Percentiles rank a stretch among this genome's conserved stretches.
Conservation (phyloP, 2,329 filamentous ascomycete species). For the Neocatenulostroma microsporum region DNA sequence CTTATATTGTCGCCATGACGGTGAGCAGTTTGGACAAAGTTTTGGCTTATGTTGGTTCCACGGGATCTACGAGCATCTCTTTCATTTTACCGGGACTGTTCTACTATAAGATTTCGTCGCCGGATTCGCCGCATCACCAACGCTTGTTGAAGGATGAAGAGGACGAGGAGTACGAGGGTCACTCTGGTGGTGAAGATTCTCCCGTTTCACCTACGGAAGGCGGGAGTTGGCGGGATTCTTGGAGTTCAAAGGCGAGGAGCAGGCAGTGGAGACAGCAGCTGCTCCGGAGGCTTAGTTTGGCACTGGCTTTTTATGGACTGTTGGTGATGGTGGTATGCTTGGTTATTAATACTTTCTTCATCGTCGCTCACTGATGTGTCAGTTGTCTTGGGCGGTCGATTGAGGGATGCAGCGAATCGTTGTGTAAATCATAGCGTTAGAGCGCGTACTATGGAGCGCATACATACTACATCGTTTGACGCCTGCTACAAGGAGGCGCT, state of each 20-base stretch:
- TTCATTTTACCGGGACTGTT: slow-evolving; percentile 95
- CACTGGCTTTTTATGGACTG: slow-evolving; percentile 71
- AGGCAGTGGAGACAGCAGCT: slow-evolving; percentile 53
- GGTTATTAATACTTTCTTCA: slow-evolving; percentile 75
- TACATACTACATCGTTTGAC: too few relatives aligned
- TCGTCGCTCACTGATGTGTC: slow-evolving; percentile 19
- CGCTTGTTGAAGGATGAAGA: slow-evolving; percentile 85
- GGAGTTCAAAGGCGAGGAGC: slow-evolving; percentile 31
- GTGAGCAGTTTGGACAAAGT: slow-evolving; percentile 85
- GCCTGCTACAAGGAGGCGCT: too few relatives aligned
- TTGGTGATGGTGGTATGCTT: slow-evolving; percentile 87
- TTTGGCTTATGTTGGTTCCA: slow-evolving; percentile 89
- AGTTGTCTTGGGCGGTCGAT: too few relatives aligned
- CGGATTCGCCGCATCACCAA: slow-evolving; percentile 79
- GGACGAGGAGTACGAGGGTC: slow-evolving; percentile 59
- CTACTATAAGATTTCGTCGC: slow-evolving; percentile 96
- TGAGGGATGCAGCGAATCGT: too few relatives aligned
- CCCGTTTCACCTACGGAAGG: background rate
- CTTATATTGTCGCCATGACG: slow-evolving; percentile 83
- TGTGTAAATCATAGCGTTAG: too few relatives aligned
- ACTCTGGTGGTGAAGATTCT: slow-evolving; percentile 45
- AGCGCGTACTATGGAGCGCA: too few relatives aligned
- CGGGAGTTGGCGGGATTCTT: slow-evolving; percentile 43
- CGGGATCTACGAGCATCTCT: slow-evolving; percentile 88
- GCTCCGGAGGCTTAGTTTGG: slow-evolving; percentile 65